Evolutionary conservation across 192 early-diverging fungal genomes (phyloP), one percentile per base, ranked within the genome.

Genomic region (Coemansia aciculifera): DNA sequence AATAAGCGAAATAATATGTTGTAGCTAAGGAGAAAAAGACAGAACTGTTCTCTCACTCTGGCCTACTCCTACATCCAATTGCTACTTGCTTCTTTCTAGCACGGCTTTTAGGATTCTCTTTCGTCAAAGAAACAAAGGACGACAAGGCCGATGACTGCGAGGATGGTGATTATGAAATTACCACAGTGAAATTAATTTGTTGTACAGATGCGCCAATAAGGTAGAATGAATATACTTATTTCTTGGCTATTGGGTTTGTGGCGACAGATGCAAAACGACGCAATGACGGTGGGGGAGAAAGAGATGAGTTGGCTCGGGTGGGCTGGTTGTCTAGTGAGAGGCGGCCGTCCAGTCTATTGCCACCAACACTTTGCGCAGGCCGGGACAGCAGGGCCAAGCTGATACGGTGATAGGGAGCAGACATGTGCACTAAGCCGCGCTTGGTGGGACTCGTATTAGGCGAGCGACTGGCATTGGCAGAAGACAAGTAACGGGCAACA

Each of bases 331-430:
- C 39, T 40, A 40, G 11, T 13, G 39, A 40, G 39, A 64, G 56
- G 6, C 73, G 54, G 0, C 68, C 63, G 3, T 52, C 51, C 24
- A 52, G 24, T 13, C 51, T 52, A 62, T 38, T 59, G 31, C 27
- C 8, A 32, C 43, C 40, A 9, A 34, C 24, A 5, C 43, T 31
- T 40, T 23, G 44, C 17, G 73, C 49, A 11, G 46, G 67, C 19
- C 73, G 23, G 13, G 70, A 52, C 17, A 75, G 64, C 23, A 69
- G 36, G 1, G 73, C 73, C 59, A 75, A 61, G 39, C 73, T 75
- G 23, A 75, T 75, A 17, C 73, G 67, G 51, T 75, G 73, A 49
- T 75, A 75, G 0, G 51, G 24, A 52, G 51, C 51, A 29, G 51
- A 52, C 51, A 52, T 52, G 51, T 52, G 51, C 2, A 52, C 51